phyloP scores from a whole-genome alignment of 192 early-diverging fungal species.

The Fimicolochytrium jonesii region DNA sequence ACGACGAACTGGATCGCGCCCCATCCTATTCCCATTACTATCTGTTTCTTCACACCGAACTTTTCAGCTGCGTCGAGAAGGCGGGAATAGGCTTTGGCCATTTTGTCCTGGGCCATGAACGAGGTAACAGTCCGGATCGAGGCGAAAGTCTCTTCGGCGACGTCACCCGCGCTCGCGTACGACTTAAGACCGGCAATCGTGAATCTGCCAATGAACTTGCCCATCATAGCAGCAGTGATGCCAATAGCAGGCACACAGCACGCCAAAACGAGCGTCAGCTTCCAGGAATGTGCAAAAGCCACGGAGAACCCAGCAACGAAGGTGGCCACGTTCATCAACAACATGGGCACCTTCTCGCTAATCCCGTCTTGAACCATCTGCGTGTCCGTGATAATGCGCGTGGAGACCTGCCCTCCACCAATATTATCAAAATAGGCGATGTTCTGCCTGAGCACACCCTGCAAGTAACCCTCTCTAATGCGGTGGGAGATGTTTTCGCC shows the following conservation, averaged over 20 bases:
- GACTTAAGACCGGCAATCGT: conserved; percentile 23
- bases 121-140: conserved; percentile 38
- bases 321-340: conserved; percentile 56
- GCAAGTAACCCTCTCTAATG: conserved; percentile 70
- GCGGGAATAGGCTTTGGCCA: conserved; percentile 16
- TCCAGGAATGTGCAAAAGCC: conserved; percentile 72
- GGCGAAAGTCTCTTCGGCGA: conserved; percentile 44
- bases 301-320: conserved; percentile 70
- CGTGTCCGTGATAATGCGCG: conserved; percentile 82
- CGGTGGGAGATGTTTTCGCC: conserved; percentile 60
- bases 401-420: conserved; percentile 83
- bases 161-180: conserved; percentile 37
- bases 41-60: conserved; percentile 43
- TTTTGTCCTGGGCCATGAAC: conserved; percentile 36
- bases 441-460: conserved; percentile 78
- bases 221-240: conserved; percentile 27
- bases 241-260: conserved; percentile 72
- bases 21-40: conserved; percentile 38
- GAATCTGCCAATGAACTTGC: conserved; percentile 24
- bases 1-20: conserved; percentile 26
- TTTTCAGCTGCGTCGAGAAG: conserved; percentile 23
- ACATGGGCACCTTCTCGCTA: conserved; percentile 75
- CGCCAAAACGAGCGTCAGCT: conserved; percentile 75
- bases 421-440: conserved; percentile 82
- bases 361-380: conserved; percentile 85